Evolutionary conservation across 2,329 filamentous ascomycete species (phyloP).

Genomic region (Metarhizium album): DNA sequence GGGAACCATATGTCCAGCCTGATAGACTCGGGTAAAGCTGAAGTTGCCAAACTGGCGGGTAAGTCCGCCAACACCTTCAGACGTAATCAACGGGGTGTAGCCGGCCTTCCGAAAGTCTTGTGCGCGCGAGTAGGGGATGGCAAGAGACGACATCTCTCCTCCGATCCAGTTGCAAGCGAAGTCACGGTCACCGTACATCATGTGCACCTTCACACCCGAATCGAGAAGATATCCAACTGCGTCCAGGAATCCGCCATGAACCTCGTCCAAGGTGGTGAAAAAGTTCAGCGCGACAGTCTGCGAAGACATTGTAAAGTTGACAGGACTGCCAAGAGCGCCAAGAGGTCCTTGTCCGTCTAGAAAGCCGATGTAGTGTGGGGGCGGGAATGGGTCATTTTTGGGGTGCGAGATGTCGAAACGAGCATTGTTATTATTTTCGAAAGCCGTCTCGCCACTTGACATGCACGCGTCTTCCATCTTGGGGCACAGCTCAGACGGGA

Average conservation of each 20-base stretch:
- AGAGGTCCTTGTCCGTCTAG: constrained; percentile 47
- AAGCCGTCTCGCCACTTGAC: constrained; percentile 43
- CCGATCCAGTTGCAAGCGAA: constrained; percentile 57
- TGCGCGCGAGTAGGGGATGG: constrained; percentile 40
- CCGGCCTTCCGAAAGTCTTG: constrained; percentile 46
- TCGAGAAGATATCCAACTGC: constrained; percentile 50
- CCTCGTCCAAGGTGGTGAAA: constrained; percentile 49
- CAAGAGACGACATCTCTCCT: constrained; percentile 57
- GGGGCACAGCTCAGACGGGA: constrained; percentile 20
- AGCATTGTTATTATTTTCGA: constrained; percentile 41
- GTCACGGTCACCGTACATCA: constrained; percentile 57
- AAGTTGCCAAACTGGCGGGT: constrained; percentile 68
- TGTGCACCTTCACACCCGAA: constrained; percentile 54
- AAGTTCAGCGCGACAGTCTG: constrained; percentile 39
- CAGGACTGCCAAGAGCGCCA: constrained; percentile 47
- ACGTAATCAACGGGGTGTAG: constrained; percentile 59
- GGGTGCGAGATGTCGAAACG: constrained; percentile 52
- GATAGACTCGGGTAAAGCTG: constrained; percentile 54
- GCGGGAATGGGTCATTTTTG: constrained; percentile 49
- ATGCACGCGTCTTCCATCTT: constrained; percentile 40
- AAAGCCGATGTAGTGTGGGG: constrained; percentile 49
- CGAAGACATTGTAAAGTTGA: constrained; percentile 42
- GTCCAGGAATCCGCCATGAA: constrained; percentile 36
- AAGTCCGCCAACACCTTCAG: constrained; percentile 51
- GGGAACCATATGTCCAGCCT: constrained; percentile 53